A percentile compares a stretch with the other conserved stretches of the same genome.
Evolutionary conservation across 163 green algal genomes (phyloP).

Genomic region (Scenedesmus sp.): DNA sequence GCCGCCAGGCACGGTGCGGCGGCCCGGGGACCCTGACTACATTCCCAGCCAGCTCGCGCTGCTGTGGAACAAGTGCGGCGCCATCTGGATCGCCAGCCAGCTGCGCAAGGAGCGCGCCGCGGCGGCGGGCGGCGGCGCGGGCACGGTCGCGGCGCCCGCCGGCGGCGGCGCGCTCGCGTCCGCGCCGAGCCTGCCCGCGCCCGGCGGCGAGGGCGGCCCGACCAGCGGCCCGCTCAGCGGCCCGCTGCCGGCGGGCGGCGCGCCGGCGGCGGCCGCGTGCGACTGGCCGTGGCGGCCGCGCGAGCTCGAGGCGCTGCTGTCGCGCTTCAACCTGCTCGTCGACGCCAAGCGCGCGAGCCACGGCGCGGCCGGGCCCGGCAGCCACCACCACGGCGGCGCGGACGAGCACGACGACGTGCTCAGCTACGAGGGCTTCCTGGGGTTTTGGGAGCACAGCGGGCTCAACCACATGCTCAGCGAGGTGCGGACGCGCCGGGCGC

Average conservation of each 20-base stretch:
- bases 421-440: constrained; percentile 29
- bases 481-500: not conserved
- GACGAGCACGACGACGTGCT: no score
- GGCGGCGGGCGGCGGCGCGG: no score
- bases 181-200: no score
- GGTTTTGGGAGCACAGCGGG: constrained; percentile 4
- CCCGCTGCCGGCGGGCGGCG: not conserved
- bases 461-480: not conserved
- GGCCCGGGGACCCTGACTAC: constrained; percentile 19
- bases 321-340: constrained; percentile 18
- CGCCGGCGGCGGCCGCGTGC: not conserved
- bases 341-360: no score
- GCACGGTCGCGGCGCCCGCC: no score
- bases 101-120: no score
- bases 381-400: no score
- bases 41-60: constrained; percentile 13
- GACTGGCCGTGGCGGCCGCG: constrained; percentile 27
- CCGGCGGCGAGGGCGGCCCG: no score
- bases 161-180: no score
- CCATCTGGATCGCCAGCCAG: constrained; percentile 9
- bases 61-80: constrained; percentile 15
- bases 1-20: constrained; percentile 17
- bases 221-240: no score
- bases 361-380: no score
- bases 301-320: constrained; percentile 3